A percentile compares a stretch with the other conserved stretches of the same genome.
Conservation (phyloP, 192 early-diverging fungal species). For the Jimgerdemannia flammicorona region DNA sequence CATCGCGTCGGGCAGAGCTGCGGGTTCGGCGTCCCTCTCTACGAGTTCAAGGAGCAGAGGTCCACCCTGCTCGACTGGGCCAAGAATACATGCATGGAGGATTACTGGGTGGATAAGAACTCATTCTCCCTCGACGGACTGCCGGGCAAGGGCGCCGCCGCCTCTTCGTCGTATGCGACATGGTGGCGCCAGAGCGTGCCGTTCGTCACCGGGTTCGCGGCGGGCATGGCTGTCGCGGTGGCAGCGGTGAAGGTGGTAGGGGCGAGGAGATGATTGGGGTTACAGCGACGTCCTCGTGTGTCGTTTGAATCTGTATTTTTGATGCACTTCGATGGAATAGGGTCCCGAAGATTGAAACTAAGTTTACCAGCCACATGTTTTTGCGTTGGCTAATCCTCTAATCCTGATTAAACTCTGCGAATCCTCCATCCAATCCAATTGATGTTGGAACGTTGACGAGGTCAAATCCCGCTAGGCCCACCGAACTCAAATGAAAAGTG, state of each 20-base stretch:
- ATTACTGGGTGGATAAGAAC: conserved; percentile 41
- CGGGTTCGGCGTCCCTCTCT: conserved; percentile 58
- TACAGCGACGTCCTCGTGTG: not conserved
- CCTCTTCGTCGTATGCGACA: not conserved
- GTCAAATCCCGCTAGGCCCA: no score
- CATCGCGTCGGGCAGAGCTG: conserved; percentile 54
- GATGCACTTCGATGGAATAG: no score
- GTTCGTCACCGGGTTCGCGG: not conserved
- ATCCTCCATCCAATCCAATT: no score
- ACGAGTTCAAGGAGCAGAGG: conserved; percentile 49
- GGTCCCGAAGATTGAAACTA: no score
- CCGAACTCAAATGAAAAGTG: no score
- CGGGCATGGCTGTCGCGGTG: not conserved
- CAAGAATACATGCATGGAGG: conserved; percentile 18
- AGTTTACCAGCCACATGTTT: no score
- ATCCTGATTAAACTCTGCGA: no score
- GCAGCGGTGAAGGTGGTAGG: not conserved
- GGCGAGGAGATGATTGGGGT: not conserved
- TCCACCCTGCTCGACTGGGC: conserved; percentile 37
- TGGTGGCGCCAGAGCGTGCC: not conserved
- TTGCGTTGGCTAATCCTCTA: no score
- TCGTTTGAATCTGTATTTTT: no score
- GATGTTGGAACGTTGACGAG: no score
- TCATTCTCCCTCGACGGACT: conserved; percentile 55
- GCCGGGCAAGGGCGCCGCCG: conserved; percentile 17